phyloP scores from a whole-genome alignment of 2,329 filamentous ascomycete species.

The Thelonectria rubi region DNA sequence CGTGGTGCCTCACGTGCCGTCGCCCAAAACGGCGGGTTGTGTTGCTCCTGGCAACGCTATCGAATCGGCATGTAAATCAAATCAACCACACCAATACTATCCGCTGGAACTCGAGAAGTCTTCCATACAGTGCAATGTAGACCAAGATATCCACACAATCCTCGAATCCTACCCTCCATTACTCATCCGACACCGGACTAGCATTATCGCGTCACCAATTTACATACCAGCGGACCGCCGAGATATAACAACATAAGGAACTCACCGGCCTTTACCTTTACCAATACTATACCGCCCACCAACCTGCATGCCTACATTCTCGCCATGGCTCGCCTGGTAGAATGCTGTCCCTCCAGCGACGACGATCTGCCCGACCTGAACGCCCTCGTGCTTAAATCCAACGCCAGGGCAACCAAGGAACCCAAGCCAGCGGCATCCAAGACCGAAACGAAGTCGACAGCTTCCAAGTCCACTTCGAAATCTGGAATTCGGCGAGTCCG shows the following conservation, averaged over 20 bases:
- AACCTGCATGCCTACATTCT: neutral
- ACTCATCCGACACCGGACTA: slow-evolving; percentile 1
- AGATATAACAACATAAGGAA: neutral
- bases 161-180: neutral
- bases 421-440: slow-evolving; percentile 14
- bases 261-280: neutral
- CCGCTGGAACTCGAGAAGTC: neutral
- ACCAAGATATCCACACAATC: slow-evolving; percentile 11
- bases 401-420: slow-evolving; percentile 29
- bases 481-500: slow-evolving; percentile 45
- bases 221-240: neutral
- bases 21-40: neutral
- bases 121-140: neutral
- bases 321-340: slow-evolving; percentile 44
- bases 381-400: slow-evolving; percentile 39
- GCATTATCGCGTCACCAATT: slow-evolving; percentile 2
- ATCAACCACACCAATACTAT: neutral
- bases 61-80: neutral
- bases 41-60: neutral
- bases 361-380: slow-evolving; percentile 55
- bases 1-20: neutral
- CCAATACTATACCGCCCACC: neutral
- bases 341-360: slow-evolving; percentile 47
- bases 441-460: slow-evolving; percentile 30
- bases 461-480: slow-evolving; percentile 39